Evolutionary conservation across 208 protist species (phyloP), one percentile per base, ranked within the genome.

Genomic region (Leptomonas pyrrhocoris): DNA sequence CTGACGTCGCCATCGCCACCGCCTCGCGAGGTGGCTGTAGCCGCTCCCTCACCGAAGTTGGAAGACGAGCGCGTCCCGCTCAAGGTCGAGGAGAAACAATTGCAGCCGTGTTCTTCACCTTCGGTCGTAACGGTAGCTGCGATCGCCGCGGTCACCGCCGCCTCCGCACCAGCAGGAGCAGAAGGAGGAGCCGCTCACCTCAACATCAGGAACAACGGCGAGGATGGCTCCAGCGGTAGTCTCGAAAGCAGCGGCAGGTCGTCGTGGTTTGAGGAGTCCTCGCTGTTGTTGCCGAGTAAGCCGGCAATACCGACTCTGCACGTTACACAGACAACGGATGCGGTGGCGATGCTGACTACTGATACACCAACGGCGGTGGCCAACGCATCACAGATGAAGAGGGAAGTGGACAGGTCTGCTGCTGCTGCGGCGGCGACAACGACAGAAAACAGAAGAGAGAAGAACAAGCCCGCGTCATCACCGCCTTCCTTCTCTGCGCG

Each of bases 181-280:
- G 31, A 27, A 58, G 53, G 31, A 40, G 55, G 12, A 54, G 49
- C 21, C 49, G 21, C 19, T 28, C 49, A 23, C 49, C 8, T 28
- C 19, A 43, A 21, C 59, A 2, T 15, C 11, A 2, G 27, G 4
- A 13, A 6, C 25, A 27, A 7, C 42, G 18, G 23, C n/a, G 58
- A 49, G 12, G 40, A 49, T 1, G 23, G 46, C 18, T 2, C n/a
- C 8, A 5, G 40, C 40, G n/a, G 25, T 45, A 65, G 60, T 30
- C 18, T 53, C 30, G 60, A 27, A 11, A 55, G 46, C 60, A 65
- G 60, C 31, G 18, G 60, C n/a, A 42, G 43, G 28, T 65, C 46
- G 12, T 65, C 60, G 60, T 43, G 53, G 7, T 65, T 65, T 43
- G 31, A 65, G 21, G 46, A 55, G 3, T 65, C n/a, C 21, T 65